Base-by-base conservation (phyloP, 331 rosid genomes). In the Telfairia occidentalis region DNA sequence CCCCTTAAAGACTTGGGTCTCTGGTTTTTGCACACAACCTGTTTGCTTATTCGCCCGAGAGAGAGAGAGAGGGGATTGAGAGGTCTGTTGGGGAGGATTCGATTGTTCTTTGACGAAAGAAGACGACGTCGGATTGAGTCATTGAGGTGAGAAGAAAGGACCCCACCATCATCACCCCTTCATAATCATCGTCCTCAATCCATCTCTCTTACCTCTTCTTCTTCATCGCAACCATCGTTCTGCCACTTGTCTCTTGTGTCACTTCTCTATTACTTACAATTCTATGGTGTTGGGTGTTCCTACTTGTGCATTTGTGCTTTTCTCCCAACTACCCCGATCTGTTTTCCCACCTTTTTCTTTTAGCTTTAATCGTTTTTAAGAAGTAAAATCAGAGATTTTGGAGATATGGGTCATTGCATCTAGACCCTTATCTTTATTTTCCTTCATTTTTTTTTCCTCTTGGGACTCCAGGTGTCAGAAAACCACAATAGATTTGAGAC, bases 381-480 rank as follows among this genome's bases (percentile, higher is more conserved):
- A 67, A 75, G 49, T 75, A 43, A 66, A 70, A 71, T 73, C 29
- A 55, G 49, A 76, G 86, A n/a, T 89, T 81, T 86, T 79, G 83
- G 66, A 84, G 84, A 82, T 85, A 58, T 77, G 85, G 82, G 83
- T 74, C 83, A 81, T 78, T 83, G 89, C 75, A 84, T 85, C 89
- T 83, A 85, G 89, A 84, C 89, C n/a, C 83, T 83, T 78, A 21
- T 67, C 72, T 63, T 29, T 13, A 19, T 15, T 21, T 37, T 65
- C 72, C 46, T 63, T 35, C 18, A 18, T 61, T 59, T 29, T 29
- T 48, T 46, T 9, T 11, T 23, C n/a, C n/a, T n/a, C n/a, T n/a
- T n/a, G n/a, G n/a, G n/a, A n/a, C n/a, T n/a, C n/a, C n/a, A n/a
- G n/a, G n/a, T n/a, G n/a, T n/a, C n/a, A n/a, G n/a, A n/a, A n/a